phyloP scores from a whole-genome alignment of 2,329 filamentous ascomycete genomes.

The Pezizomycotina sp. region DNA sequence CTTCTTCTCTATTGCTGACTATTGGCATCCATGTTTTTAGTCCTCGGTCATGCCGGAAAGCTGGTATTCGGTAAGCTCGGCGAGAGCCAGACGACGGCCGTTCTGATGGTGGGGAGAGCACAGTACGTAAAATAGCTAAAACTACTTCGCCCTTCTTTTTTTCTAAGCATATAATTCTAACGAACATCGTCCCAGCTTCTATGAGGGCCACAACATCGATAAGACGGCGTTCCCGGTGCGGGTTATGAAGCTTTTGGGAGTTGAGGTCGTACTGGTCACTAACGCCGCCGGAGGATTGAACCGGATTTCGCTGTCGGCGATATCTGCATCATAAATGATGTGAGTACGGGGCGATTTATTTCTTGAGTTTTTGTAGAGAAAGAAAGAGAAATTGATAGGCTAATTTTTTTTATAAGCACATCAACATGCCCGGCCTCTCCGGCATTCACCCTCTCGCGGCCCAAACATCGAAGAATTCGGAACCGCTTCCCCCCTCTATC shows the following conservation, averaged over 20 bases:
- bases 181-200: slow-evolving; percentile 36
- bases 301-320: slow-evolving; percentile 47
- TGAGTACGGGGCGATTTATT: slow-evolving; percentile 26
- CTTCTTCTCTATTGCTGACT: not conserved
- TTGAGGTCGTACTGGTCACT: slow-evolving; percentile 45
- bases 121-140: slow-evolving; percentile 37
- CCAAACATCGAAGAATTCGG: slow-evolving; percentile 48
- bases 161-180: slow-evolving; percentile 8
- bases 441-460: slow-evolving; percentile 46
- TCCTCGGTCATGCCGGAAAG: slow-evolving; percentile 47
- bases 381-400: not conserved
- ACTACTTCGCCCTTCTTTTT: slow-evolving; percentile 5
- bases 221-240: slow-evolving; percentile 47
- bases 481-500: slow-evolving; percentile 45
- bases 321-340: slow-evolving; percentile 48
- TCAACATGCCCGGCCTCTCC: slow-evolving; percentile 46
- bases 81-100: slow-evolving; percentile 37
- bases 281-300: slow-evolving; percentile 52
- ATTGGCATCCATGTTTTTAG: slow-evolving; percentile 21
- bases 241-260: slow-evolving; percentile 45
- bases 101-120: slow-evolving; percentile 47
- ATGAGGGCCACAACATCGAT: slow-evolving; percentile 49
- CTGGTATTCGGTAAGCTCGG: slow-evolving; percentile 47
- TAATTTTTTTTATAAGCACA: slow-evolving; percentile 34
- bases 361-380: not conserved